A percentile compares a stretch with the other conserved stretches of the same genome.
phyloP scores from a whole-genome alignment of 2,329 filamentous ascomycete species.

The Neobulgaria alba region DNA sequence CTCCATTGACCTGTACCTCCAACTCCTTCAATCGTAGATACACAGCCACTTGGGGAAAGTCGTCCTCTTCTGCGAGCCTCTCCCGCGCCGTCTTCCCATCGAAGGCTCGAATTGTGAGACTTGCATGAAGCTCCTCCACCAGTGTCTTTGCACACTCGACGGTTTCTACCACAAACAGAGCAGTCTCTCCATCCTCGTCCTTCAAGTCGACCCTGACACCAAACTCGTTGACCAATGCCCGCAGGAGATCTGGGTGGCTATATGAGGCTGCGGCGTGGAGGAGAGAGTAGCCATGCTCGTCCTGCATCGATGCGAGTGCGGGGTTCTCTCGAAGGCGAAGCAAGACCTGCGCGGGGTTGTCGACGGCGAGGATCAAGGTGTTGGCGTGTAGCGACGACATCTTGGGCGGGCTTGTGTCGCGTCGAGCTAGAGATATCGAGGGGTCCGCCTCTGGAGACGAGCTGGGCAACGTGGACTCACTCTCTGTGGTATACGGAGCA shows the following conservation, averaged over 20 bases:
- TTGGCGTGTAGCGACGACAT: slow-evolving; percentile 36
- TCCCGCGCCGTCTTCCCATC: slow-evolving; percentile 76
- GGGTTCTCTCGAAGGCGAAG: slow-evolving; percentile 66
- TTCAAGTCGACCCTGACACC: slow-evolving; percentile 69
- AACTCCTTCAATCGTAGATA: slow-evolving; percentile 48
- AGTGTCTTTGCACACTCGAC: slow-evolving; percentile 69
- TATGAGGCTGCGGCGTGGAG: slow-evolving; percentile 92
- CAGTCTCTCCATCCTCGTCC: slow-evolving; percentile 89
- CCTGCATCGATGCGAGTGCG: slow-evolving; percentile 68
- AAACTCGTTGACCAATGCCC: slow-evolving; percentile 66
- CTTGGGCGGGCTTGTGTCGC: not conserved
- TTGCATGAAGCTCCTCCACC: slow-evolving; percentile 72
- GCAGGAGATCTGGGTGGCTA: slow-evolving; percentile 73
- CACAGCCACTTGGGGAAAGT: slow-evolving; percentile 65
- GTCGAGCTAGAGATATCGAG: too few relatives aligned
- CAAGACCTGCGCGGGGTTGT: slow-evolving; percentile 67
- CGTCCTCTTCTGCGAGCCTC: slow-evolving; percentile 69
- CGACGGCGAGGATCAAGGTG: slow-evolving; percentile 69
- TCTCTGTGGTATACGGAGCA: too few relatives aligned
- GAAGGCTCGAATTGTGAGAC: slow-evolving; percentile 54
- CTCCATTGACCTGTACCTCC: slow-evolving; percentile 23
- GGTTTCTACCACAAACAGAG: slow-evolving; percentile 87
- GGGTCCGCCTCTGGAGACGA: not conserved
- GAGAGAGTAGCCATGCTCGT: slow-evolving; percentile 89
- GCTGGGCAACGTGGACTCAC: too few relatives aligned